Evolutionary conservation across 225 moss, liverwort and hornwort species (phyloP).

Genomic region (Bryum argenteum): DNA sequence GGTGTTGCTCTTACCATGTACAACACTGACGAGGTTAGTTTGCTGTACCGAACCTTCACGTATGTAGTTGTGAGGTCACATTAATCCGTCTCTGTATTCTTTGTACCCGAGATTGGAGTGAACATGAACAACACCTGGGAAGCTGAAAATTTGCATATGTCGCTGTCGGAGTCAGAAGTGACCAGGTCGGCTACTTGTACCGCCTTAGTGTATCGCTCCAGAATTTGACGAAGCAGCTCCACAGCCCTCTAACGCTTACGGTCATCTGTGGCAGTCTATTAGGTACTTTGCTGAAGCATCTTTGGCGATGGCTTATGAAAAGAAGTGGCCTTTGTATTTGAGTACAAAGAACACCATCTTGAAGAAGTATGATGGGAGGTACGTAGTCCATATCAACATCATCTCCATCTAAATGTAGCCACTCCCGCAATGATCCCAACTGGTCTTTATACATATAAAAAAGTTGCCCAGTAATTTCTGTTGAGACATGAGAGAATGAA

Average conservation of each 20-base stretch:
- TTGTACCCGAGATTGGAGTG: background rate
- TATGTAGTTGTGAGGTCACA: background rate
- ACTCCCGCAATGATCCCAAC: background rate
- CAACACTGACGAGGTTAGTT: conserved; percentile 84
- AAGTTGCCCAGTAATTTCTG: background rate
- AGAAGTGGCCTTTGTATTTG: conserved; percentile 86
- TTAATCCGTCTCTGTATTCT: background rate
- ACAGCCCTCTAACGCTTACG: background rate
- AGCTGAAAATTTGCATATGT: background rate
- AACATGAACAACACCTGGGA: background rate
- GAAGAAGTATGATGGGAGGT: conserved; percentile 97
- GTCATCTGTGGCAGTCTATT: conserved; percentile 59
- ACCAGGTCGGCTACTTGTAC: background rate
- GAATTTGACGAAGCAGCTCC: background rate
- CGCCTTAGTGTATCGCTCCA: background rate
- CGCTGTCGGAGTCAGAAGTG: background rate
- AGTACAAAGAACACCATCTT: conserved; percentile 93
- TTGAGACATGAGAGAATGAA: background rate
- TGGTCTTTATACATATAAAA: background rate
- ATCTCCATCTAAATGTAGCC: background rate
- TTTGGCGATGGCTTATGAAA: conserved; percentile 70
- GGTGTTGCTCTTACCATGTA: conserved; percentile 87
- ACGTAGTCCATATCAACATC: background rate
- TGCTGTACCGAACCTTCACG: background rate
- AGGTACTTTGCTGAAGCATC: conserved; percentile 75